These are phyloP conservation scores for Eucalyptus guilfoylei DNA, from an alignment of 345 rosid genomes.

Conservation along the genomic window DNA sequence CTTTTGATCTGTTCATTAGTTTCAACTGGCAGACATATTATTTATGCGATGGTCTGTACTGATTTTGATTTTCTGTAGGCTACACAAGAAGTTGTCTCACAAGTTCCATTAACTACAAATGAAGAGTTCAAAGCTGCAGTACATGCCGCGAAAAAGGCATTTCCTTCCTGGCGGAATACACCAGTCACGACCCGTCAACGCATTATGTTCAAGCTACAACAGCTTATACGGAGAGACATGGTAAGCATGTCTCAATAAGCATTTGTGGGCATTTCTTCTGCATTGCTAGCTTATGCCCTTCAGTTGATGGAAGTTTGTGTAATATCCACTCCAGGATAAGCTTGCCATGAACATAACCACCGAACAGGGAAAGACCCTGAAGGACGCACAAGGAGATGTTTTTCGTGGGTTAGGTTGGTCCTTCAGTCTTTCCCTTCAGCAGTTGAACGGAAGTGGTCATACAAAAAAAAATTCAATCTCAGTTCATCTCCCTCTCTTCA, in stretches of 20 bases:
- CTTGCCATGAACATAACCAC: constrained; percentile 81
- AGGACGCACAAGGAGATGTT: constrained; percentile 98
- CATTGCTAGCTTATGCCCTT: background rate
- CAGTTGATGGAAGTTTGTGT: background rate
- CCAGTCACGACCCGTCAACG: constrained; percentile 87
- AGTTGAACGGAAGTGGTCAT: background rate
- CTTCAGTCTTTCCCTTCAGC: background rate
- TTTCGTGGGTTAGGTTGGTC: constrained; percentile 86
- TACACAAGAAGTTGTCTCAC: constrained; percentile 85
- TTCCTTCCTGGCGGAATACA: constrained; percentile 78
- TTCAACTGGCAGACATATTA: background rate
- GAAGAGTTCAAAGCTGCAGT: constrained; percentile 93
- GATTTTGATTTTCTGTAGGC: constrained; percentile 36
- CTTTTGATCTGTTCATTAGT: background rate
- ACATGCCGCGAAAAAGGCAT: constrained; percentile 79
- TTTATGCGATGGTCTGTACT: background rate
- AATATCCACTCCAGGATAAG: constrained; percentile 44
- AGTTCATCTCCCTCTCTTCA: background rate
- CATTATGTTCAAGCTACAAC: constrained; percentile 85
- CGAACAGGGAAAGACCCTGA: constrained; percentile 95
- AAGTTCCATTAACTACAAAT: constrained; percentile 75
- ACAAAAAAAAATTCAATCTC: background rate
- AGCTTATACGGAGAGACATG: constrained; percentile 81
- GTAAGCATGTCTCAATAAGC: constrained; percentile 16
- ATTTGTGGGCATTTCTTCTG: background rate